Evolutionary conservation across 202 grass and related monocot species (phyloP), one percentile per base, ranked within the genome.

Genomic region (Carex arenaria): DNA sequence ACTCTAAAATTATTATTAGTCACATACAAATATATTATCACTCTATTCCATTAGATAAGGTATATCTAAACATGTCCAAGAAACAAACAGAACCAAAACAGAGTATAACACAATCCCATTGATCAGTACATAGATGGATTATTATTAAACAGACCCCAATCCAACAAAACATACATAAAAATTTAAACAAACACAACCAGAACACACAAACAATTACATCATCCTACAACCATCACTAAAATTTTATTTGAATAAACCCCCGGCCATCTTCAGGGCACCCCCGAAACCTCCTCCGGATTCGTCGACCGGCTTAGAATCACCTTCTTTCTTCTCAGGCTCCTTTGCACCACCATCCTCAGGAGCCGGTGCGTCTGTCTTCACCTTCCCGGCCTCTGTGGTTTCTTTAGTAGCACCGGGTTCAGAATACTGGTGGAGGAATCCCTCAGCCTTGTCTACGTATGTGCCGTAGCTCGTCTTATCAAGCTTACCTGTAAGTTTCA

Each of bases 371-470:
- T n/a, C 15, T 5, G 7, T 3, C 22, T 62, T 36, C 18, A 40
- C 84, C 8, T 23, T 34, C 56, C 31, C 30, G 4, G 68, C 36
- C 47, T 49, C 56, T 34, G 47, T 15, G 2, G 52, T 55, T 8
- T 54, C 53, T 61, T 74, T 32, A 64, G 47, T 67, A 52, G 26
- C 61, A 7, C 40, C 49, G 7, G 13, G 61, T 75, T 80, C 56
- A 4, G 67, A 80, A 23, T 86, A 86, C 31, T 72, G 75, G n/a
- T 88, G 61, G 18, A 77, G 32, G 67, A 31, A 84, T 7, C 15
- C 80, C 42, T 54, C 80, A 28, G 86, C 23, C 64, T 88, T 82
- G 10, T 88, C 14, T 9, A 86, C 47, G 70, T 81, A 86, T 61
- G 31, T 45, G 6, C 55, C 56, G 14, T 65, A 57, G 76, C 64